These are phyloP conservation scores for Phanerochaete carnosa DNA, from an alignment of 768 basidiomycete species.

Conservation along the genomic window DNA sequence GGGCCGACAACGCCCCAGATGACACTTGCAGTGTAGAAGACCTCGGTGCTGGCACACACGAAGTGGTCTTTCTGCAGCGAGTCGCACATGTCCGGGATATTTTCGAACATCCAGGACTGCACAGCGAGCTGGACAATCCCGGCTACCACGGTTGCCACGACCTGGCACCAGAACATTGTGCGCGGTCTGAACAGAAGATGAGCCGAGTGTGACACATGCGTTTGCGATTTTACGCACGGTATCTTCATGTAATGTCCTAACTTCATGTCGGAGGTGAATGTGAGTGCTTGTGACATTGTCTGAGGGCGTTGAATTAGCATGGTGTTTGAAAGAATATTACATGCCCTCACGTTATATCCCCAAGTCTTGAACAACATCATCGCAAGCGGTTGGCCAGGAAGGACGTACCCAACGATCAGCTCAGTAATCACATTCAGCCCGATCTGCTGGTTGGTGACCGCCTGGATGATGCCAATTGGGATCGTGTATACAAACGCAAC, in stretches of 20 bases:
- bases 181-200: slow-evolving; percentile 26
- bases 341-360: slow-evolving; percentile 54
- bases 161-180: slow-evolving; percentile 43
- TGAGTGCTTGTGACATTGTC: slow-evolving; percentile 40
- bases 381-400: slow-evolving; percentile 75
- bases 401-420: slow-evolving; percentile 67
- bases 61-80: slow-evolving; percentile 56
- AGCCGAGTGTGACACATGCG: slow-evolving; percentile 32
- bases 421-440: slow-evolving; percentile 67
- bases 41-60: slow-evolving; percentile 64
- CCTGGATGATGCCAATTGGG: slow-evolving; percentile 56
- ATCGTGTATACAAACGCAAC: slow-evolving; percentile 41
- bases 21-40: slow-evolving; percentile 50
- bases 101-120: slow-evolving; percentile 62
- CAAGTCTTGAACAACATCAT: slow-evolving; percentile 75
- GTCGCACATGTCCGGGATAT: slow-evolving; percentile 59
- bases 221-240: slow-evolving; percentile 26
- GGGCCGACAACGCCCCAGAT: slow-evolving; percentile 47
- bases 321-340: not conserved
- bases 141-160: slow-evolving; percentile 54
- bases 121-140: slow-evolving; percentile 68
- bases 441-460: slow-evolving; percentile 76
- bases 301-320: not conserved
- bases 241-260: slow-evolving; percentile 75
- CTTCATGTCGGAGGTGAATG: slow-evolving; percentile 73